Percentiles rank a stretch among this genome's conserved stretches.
phyloP scores from a whole-genome alignment of 2,329 filamentous ascomycete genomes.

The Cordyceps fumosorosea region DNA sequence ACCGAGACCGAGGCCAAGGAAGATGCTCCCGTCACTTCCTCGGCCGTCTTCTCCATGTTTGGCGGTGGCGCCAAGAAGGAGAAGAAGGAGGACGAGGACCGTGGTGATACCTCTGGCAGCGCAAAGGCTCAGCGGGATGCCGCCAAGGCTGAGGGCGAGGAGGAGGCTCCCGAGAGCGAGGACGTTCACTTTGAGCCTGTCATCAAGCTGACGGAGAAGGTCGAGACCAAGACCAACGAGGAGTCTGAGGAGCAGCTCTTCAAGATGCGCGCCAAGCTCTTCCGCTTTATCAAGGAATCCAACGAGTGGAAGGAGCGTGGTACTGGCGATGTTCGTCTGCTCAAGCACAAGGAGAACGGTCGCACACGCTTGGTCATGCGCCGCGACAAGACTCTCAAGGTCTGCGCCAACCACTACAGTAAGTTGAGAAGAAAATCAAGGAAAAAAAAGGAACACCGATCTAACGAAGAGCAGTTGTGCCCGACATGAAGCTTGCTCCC shows the following conservation, averaged over 20 bases:
- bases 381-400: slow-evolving; percentile 98
- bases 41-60: slow-evolving; percentile 94
- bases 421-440: slow-evolving; percentile 34
- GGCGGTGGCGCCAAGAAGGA: slow-evolving; percentile 96
- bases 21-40: slow-evolving; percentile 44
- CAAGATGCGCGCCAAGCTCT: slow-evolving; percentile 99
- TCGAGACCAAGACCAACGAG: slow-evolving; percentile 96
- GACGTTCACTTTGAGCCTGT: slow-evolving; percentile 98
- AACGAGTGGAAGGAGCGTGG: slow-evolving; percentile 99
- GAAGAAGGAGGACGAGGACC: slow-evolving; percentile 80
- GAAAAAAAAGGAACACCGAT: neutral
- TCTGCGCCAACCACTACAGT: slow-evolving; percentile 99
- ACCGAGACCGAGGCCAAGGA: slow-evolving; percentile 20
- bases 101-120: slow-evolving; percentile 81
- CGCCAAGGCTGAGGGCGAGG: slow-evolving; percentile 55
- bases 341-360: slow-evolving; percentile 98
- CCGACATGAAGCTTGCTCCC: slow-evolving; percentile 97
- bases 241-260: slow-evolving; percentile 95
- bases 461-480: slow-evolving; percentile 56
- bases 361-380: slow-evolving; percentile 98
- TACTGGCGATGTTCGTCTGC: slow-evolving; percentile 88
- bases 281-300: slow-evolving; percentile 89
- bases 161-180: slow-evolving; percentile 77
- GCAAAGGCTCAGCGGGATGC: slow-evolving; percentile 70
- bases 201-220: slow-evolving; percentile 90